Percentiles rank a stretch among this genome's conserved stretches.
phyloP scores from a whole-genome alignment of 2,329 filamentous ascomycete genomes.

The Fusarium anthophilum region DNA sequence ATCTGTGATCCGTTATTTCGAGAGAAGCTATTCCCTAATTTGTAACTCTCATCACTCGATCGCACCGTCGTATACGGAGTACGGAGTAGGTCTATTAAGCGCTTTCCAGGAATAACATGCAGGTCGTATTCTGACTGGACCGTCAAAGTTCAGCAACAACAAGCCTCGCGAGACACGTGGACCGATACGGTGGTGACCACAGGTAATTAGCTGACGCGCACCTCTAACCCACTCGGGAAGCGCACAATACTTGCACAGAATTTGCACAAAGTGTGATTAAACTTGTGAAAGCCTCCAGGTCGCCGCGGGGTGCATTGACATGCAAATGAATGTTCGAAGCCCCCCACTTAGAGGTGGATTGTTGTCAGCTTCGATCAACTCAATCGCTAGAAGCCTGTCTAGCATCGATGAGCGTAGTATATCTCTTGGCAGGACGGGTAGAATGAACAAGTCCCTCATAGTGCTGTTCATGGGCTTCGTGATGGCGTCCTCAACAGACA shows the following conservation, averaged over 20 bases:
- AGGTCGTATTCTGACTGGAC: constrained; percentile 3
- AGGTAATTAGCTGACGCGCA: constrained; percentile 18
- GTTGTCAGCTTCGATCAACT: constrained; percentile 3
- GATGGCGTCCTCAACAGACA: background rate
- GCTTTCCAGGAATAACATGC: background rate
- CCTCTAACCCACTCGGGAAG: background rate
- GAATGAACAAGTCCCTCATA: background rate
- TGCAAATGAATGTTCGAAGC: constrained; percentile 25
- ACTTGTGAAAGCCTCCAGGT: constrained; percentile 13
- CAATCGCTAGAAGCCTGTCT: background rate
- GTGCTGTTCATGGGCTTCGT: background rate
- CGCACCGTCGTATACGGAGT: background rate
- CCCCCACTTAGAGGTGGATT: constrained; percentile 17
- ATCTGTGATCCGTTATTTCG: background rate
- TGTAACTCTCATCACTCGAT: background rate
- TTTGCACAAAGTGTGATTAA: constrained; percentile 5
- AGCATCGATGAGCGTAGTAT: background rate
- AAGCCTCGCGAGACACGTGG: constrained; percentile 27
- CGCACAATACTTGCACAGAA: background rate
- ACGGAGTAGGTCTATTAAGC: background rate
- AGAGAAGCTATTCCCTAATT: background rate
- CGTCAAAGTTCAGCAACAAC: constrained; percentile 7
- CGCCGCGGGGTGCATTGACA: constrained; percentile 28
- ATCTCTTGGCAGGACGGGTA: background rate
- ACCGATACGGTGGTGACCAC: constrained; percentile 6